Conservation (phyloP, 257 asterid genomes). For the Petunia secreta region DNA sequence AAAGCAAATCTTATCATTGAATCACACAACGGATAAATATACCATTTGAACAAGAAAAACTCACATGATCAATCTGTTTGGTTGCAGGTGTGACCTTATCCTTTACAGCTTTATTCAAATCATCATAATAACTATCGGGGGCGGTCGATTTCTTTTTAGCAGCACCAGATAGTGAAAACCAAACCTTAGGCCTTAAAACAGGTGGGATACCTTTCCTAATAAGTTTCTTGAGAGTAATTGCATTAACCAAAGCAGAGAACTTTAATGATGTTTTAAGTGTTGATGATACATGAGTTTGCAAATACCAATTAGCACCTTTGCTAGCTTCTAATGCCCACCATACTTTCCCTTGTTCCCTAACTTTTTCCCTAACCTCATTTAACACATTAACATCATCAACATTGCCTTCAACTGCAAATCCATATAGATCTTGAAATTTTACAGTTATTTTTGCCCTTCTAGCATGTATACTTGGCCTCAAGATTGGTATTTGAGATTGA, state of each 20-base stretch:
- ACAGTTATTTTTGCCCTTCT: slow-evolving; percentile 92
- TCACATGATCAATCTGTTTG: slow-evolving; percentile 97
- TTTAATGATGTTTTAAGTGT: slow-evolving; percentile 74
- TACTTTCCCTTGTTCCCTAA: slow-evolving; percentile 84
- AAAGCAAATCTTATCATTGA: background rate
- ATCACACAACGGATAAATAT: background rate
- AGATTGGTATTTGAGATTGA: slow-evolving; percentile 60
- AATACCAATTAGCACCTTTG: slow-evolving; percentile 90
- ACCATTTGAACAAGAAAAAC: slow-evolving; percentile 17
- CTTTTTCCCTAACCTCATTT: slow-evolving; percentile 98
- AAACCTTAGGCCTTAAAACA: slow-evolving; percentile 87
- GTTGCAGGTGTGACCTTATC: slow-evolving; percentile 92
- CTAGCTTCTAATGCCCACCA: slow-evolving; percentile 96
- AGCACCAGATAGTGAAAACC: slow-evolving; percentile 95
- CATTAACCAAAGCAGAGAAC: slow-evolving; percentile 78
- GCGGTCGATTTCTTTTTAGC: slow-evolving; percentile 97
- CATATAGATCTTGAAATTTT: slow-evolving; percentile 94
- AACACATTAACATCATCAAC: slow-evolving; percentile 97
- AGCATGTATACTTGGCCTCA: slow-evolving; percentile 93
- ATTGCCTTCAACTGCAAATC: slow-evolving; percentile 91
- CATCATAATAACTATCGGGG: slow-evolving; percentile 89
- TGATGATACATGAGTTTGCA: slow-evolving; percentile 60
- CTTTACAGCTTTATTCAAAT: slow-evolving; percentile 70
- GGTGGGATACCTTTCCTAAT: slow-evolving; percentile 94
- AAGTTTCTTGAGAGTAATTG: slow-evolving; percentile 84